Conservation (phyloP, 805 yeast genomes). For the Sugiyamaella marilandica region DNA sequence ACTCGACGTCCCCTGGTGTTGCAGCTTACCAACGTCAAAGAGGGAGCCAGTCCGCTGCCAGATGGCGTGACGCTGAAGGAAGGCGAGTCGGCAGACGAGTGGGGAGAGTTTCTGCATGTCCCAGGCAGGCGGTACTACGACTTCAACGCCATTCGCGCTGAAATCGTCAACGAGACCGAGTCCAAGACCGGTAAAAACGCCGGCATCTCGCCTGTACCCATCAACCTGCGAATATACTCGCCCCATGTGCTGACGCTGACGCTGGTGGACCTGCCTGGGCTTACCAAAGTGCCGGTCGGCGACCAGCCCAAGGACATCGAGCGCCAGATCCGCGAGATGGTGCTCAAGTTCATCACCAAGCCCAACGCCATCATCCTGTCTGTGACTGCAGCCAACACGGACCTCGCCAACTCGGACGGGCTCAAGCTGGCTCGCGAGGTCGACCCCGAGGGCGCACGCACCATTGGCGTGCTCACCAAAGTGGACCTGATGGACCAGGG, state of each 20-base stretch:
- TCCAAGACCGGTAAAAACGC: slow-evolving; percentile 65
- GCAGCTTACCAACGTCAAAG: slow-evolving; percentile 70
- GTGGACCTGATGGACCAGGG: slow-evolving; percentile 98
- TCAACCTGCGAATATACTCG: slow-evolving; percentile 85
- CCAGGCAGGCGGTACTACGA: slow-evolving; percentile 85
- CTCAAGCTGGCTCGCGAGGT: slow-evolving; percentile 95
- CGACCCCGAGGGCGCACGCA: slow-evolving; percentile 93
- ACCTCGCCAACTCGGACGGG: slow-evolving; percentile 95
- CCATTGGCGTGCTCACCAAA: slow-evolving; percentile 94
- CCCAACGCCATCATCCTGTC: slow-evolving; percentile 94
- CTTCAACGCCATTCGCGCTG: slow-evolving; percentile 83
- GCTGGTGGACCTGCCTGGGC: slow-evolving; percentile 92
- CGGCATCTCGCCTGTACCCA: slow-evolving; percentile 90
- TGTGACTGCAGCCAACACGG: slow-evolving; percentile 94
- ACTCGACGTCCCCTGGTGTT: slow-evolving; percentile 83
- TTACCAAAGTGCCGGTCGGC: slow-evolving; percentile 97
- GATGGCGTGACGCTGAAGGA: slow-evolving; percentile 26
- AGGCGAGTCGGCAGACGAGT: slow-evolving; percentile 50
- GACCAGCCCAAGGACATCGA: slow-evolving; percentile 98
- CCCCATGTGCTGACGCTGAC: slow-evolving; percentile 94
- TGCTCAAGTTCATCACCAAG: slow-evolving; percentile 86
- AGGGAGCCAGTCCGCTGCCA: slow-evolving; percentile 29
- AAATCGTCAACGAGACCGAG: slow-evolving; percentile 88
- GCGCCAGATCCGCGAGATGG: slow-evolving; percentile 86
- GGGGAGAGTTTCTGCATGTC: slow-evolving; percentile 96